A percentile compares a stretch with the other conserved stretches of the same genome.
Evolutionary conservation across 2,329 filamentous ascomycete species (phyloP).

Genomic region (Camillea tinctor): DNA sequence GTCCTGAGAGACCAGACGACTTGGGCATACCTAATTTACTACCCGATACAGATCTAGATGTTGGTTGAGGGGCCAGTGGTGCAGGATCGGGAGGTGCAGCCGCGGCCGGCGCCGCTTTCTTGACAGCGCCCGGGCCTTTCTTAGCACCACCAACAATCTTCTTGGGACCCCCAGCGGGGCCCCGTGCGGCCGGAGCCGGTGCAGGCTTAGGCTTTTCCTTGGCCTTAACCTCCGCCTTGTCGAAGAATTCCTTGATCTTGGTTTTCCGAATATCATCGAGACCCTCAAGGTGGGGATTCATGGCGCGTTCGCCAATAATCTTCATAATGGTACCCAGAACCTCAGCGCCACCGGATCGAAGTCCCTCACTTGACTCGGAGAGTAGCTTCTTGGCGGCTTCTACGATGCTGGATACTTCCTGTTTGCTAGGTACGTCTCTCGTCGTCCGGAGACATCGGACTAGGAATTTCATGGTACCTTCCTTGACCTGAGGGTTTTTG

Average conservation of each 20-base stretch:
- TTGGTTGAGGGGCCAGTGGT: conserved; percentile 58
- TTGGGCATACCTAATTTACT: conserved; percentile 58
- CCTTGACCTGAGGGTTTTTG: conserved; percentile 98
- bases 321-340: conserved; percentile 96
- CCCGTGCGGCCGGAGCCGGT: conserved; percentile 56
- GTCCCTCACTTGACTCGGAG: conserved; percentile 80
- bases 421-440: conserved; percentile 76
- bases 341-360: conserved; percentile 87
- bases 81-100: conserved; percentile 45
- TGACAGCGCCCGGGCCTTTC: conserved; percentile 51
- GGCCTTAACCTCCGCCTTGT: conserved; percentile 78
- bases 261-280: conserved; percentile 93
- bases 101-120: conserved; percentile 46
- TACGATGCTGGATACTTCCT: conserved; percentile 82
- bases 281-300: conserved; percentile 88
- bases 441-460: conserved; percentile 83
- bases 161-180: conserved; percentile 42
- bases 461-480: conserved; percentile 92
- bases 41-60: conserved; percentile 46
- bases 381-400: conserved; percentile 87
- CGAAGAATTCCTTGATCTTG: conserved; percentile 90
- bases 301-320: conserved; percentile 93
- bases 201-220: conserved; percentile 90
- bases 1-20: conserved; percentile 49
- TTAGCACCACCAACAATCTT: conserved; percentile 41